Percentiles rank a stretch among this genome's conserved stretches.
Evolutionary conservation across 495 filamentous ascomycete genomes (phyloP).

Genomic region (Neurospora terricola): DNA sequence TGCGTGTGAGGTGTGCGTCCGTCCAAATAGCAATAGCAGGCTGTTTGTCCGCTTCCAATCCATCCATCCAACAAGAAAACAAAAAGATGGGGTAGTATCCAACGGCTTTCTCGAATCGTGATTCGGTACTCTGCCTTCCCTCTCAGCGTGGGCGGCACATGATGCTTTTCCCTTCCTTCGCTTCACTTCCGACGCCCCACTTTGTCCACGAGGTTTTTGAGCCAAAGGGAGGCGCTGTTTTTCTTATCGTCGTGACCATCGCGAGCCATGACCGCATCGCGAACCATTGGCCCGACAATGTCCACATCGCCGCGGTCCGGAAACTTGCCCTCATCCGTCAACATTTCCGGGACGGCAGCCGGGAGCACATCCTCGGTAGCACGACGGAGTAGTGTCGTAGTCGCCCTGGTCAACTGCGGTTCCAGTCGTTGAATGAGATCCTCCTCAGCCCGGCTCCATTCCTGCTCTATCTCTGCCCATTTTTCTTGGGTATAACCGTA

Average conservation of each 20-base stretch:
- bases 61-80: neutral
- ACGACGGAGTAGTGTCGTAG: conserved; percentile 8
- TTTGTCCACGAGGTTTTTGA: conserved; percentile 34
- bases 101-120: neutral
- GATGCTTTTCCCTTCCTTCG: neutral
- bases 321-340: conserved; percentile 67
- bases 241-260: conserved; percentile 25
- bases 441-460: conserved; percentile 60
- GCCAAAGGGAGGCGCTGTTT: conserved; percentile 30
- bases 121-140: neutral
- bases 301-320: conserved; percentile 79
- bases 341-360: conserved; percentile 37
- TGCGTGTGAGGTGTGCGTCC: neutral
- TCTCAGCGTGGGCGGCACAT: neutral
- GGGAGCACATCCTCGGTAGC: conserved; percentile 32
- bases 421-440: conserved; percentile 41
- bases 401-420: conserved; percentile 7
- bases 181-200: conserved; percentile 30
- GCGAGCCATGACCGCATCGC: conserved; percentile 39
- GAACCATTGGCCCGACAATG: conserved; percentile 86
- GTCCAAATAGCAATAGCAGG: neutral
- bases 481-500: conserved; percentile 75
- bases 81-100: neutral
- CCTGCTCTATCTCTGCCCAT: conserved; percentile 65
- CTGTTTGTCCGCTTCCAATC: neutral